Evolutionary conservation across 140 eudicot genomes (phyloP), one percentile per base, ranked within the genome.

Genomic region (Erigeron philadelphicus): DNA sequence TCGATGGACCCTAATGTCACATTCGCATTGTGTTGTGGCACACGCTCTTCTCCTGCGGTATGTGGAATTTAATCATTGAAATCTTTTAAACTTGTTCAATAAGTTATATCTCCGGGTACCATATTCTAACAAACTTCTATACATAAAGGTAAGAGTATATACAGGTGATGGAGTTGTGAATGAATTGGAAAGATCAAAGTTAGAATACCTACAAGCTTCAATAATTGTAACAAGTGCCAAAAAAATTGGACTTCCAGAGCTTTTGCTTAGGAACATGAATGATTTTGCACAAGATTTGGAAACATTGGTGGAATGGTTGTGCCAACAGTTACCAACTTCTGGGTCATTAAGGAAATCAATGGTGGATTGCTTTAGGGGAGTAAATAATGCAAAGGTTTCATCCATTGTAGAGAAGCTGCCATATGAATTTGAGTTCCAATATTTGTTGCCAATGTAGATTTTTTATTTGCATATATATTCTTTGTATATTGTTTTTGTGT

Each of bases 31-130:
- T 88, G 96, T 58, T 88, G 95, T 69, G 98, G 98, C 68, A 89
- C 96, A 0, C 86, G 87, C 57, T 93, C 98, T 67, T 93, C 96
- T 35, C 98, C 95, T 25, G 96, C 96, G 23, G 96, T 93, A 84
- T 76, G 87, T 70, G 12, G 61, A 16, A 11, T 10, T 1, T 64
- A 16, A 41, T 17, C 6, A 9, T 8, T 9, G 9, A 40, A 53
- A 49, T 35, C 59, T 16, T 53, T 19, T 16, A 10, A 0, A 16
- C 8, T 16, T 9, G 9, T 9, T 16, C 9, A 1, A 50, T 67
- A 44, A 3, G 53, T 38, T 10, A 13, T 15, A 0, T 67, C 13
- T 5, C 3, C 2, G 41, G 44, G 49, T 18, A 50, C 53, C 11
- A 9, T 67, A 31, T 35, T 12, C 31, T 35, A 25, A 13, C 43